These are phyloP conservation scores for Candida tammaniensis DNA, from an alignment of 805 yeast species.

Conservation along the genomic window DNA sequence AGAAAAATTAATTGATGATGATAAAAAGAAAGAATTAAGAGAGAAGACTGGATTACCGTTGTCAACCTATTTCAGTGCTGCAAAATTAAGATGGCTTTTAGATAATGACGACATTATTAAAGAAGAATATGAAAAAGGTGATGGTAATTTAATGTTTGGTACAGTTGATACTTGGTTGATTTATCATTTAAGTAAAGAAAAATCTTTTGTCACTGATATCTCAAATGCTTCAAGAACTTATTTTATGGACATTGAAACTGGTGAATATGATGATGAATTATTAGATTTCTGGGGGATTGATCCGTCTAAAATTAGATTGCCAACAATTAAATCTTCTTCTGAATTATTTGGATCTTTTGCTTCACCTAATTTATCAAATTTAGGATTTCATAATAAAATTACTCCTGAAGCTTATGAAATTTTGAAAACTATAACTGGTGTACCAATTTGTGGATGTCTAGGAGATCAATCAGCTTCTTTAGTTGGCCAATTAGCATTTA, in stretches of 20 bases:
- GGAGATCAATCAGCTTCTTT: slow-evolving; percentile 95
- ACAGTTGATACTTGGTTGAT: slow-evolving; percentile 94
- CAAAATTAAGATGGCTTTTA: slow-evolving; percentile 84
- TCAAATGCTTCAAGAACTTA: slow-evolving; percentile 91
- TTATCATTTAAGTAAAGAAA: slow-evolving; percentile 72
- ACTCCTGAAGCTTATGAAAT: slow-evolving; percentile 52
- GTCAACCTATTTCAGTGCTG: slow-evolving; percentile 88
- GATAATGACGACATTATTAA: slow-evolving; percentile 70
- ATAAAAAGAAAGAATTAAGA: slow-evolving; percentile 55
- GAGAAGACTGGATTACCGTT: slow-evolving; percentile 80
- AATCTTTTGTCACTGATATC: slow-evolving; percentile 75
- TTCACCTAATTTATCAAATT: slow-evolving; percentile 53
- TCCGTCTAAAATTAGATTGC: slow-evolving; percentile 58
- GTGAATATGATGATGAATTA: slow-evolving; percentile 72
- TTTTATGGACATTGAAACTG: slow-evolving; percentile 77
- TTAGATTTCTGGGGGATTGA: slow-evolving; percentile 80
- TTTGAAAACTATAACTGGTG: slow-evolving; percentile 48
- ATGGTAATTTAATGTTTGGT: slow-evolving; percentile 77
- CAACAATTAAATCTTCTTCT: slow-evolving; percentile 76
- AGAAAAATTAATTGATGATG: slow-evolving; percentile 51
- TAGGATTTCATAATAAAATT: slow-evolving; percentile 51
- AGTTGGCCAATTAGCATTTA: slow-evolving; percentile 87
- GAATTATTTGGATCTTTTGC: slow-evolving; percentile 73
- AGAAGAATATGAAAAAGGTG: slow-evolving; percentile 69
- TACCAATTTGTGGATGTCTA: slow-evolving; percentile 84